A percentile compares a stretch with the other conserved stretches of the same genome.
Conservation (phyloP, 805 yeast species). For the Wickerhamomyces ciferrii region DNA sequence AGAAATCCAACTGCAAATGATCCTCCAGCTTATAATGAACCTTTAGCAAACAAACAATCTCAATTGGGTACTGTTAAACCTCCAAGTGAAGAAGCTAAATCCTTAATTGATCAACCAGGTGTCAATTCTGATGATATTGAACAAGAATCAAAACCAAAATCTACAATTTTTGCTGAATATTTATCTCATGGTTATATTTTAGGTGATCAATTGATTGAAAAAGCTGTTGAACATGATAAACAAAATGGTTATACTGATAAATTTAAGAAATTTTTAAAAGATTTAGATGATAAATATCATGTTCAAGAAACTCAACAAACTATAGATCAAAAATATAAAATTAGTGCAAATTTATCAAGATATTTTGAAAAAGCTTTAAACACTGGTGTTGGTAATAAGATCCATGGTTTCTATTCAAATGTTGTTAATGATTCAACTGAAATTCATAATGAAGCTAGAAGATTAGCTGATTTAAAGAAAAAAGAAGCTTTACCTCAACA, state of each 20-base stretch:
- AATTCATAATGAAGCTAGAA: conserved; percentile 69
- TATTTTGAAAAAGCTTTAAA: conserved; percentile 29
- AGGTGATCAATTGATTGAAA: conserved; percentile 54
- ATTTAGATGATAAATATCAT: conserved; percentile 58
- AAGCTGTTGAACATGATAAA: conserved; percentile 60
- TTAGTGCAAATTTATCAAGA: conserved; percentile 33
- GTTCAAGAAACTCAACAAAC: conserved; percentile 34
- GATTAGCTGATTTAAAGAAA: conserved; percentile 60
- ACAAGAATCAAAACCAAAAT: conserved; percentile 76
- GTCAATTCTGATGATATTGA: conserved; percentile 38
- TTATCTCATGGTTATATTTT: conserved; percentile 68
- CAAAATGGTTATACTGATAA: conserved; percentile 53
- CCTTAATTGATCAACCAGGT: conserved; percentile 3
- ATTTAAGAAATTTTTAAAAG: conserved; percentile 50
- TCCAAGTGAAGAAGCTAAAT: neutral
- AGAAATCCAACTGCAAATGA: conserved; percentile 17
- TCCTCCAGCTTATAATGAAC: conserved; percentile 8
- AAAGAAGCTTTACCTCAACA: neutral
- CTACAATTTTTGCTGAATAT: conserved; percentile 71
- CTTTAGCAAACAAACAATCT: conserved; percentile 2
- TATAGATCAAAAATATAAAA: conserved; percentile 35
- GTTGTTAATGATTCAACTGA: conserved; percentile 52
- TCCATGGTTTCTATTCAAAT: conserved; percentile 55
- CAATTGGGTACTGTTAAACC: neutral
- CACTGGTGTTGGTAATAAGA: conserved; percentile 44